phyloP scores from a whole-genome alignment of 1,139 yeast species.

The Eremothecium gossypii region DNA sequence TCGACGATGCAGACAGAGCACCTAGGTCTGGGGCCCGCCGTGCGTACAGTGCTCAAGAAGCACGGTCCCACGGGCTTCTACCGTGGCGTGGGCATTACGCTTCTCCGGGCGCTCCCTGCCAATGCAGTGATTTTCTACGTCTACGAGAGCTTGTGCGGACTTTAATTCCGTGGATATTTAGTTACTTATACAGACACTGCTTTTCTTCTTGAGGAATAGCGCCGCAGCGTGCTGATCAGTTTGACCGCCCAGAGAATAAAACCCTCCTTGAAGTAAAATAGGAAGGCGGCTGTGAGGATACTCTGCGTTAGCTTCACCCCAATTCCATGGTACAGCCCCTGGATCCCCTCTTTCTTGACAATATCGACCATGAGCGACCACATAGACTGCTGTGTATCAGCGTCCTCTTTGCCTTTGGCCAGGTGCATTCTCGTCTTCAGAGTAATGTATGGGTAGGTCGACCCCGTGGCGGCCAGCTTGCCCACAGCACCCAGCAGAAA shows the following conservation, averaged over 20 bases:
- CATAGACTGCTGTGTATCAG: conserved; percentile 12
- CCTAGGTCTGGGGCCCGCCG: conserved; percentile 27
- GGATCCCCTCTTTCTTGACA: conserved; percentile 56
- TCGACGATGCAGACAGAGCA: conserved; percentile 69
- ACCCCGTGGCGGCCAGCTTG: conserved; percentile 74
- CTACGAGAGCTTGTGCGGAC: conserved; percentile 47
- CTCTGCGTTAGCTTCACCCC: conserved; percentile 73
- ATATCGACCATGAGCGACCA: conserved; percentile 36
- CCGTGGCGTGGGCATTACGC: conserved; percentile 77
- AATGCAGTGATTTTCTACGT: conserved; percentile 78
- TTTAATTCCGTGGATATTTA: background rate
- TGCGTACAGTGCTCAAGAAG: conserved; percentile 33
- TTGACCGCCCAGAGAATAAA: conserved; percentile 35
- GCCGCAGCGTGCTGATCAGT: conserved; percentile 11
- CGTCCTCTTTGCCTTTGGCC: conserved; percentile 20
- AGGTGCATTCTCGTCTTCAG: conserved; percentile 83
- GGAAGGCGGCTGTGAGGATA: conserved; percentile 79
- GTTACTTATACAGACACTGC: too few species aligned
- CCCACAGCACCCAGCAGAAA: conserved; percentile 85
- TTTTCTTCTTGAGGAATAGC: background rate
- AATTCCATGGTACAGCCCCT: conserved; percentile 74
- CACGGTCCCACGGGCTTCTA: conserved; percentile 55
- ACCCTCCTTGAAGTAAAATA: conserved; percentile 87
- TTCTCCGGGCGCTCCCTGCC: conserved; percentile 78
- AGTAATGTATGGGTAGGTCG: conserved; percentile 87